Conservation (phyloP, 345 rosid genomes). For the Mangifera indica region DNA sequence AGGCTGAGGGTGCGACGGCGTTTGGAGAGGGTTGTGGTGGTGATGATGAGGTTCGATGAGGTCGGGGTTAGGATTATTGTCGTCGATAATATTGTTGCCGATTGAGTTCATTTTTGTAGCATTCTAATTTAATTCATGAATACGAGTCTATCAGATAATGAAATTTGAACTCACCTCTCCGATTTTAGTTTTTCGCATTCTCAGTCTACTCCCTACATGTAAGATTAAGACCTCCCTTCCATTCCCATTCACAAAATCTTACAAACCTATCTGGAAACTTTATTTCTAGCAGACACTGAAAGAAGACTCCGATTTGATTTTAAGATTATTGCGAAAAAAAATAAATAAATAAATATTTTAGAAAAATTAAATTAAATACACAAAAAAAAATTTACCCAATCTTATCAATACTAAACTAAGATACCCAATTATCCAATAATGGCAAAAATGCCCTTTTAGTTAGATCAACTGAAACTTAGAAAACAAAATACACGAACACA, state of each 20-base stretch:
- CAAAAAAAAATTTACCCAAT: too few species aligned
- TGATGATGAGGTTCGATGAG: conserved; percentile 13
- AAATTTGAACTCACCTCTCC: not conserved
- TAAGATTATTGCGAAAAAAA: too few species aligned
- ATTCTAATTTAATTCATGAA: not conserved
- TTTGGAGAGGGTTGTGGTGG: conserved; percentile 15
- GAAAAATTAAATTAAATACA: too few species aligned
- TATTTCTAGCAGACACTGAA: not conserved
- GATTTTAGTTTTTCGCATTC: not conserved
- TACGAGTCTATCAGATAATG: not conserved
- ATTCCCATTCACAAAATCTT: not conserved
- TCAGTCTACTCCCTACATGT: not conserved
- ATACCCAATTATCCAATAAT: too few species aligned
- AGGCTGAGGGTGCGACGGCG: conserved; percentile 34
- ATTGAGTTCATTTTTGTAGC: conserved; percentile 13
- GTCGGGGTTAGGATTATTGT: conserved; percentile 14
- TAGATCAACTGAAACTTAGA: too few species aligned
- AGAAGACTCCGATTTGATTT: too few species aligned
- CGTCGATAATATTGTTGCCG: conserved; percentile 8
- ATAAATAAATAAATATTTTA: too few species aligned
- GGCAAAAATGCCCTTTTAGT: too few species aligned
- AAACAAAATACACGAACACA: too few species aligned
- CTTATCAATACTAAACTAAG: too few species aligned
- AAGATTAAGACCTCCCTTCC: not conserved
- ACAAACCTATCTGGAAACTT: not conserved